Evolutionary conservation across 805 yeast species (phyloP), one percentile per base, ranked within the genome.

Genomic region (Millerago galiae): DNA sequence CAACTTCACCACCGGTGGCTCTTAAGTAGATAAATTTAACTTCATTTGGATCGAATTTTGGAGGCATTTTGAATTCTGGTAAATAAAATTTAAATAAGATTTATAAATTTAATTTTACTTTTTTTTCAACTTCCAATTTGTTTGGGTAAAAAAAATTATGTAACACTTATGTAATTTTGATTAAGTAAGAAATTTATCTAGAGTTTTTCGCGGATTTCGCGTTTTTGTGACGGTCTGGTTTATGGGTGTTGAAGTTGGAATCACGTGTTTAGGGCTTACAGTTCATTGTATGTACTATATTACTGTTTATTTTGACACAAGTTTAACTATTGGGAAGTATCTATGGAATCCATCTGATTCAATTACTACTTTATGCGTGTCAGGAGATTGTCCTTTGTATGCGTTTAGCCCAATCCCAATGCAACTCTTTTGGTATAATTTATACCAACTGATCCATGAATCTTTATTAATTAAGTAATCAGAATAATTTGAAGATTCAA

Each of bases 1-100:
- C 99, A 66, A 93, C 95, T 81, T 93, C 99, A 82, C 99, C 99
- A 86, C 99, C 99, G 63, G 89, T 95, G 75, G 99, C 97, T 85
- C 99, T 88, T 75, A 93, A 79, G 87, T 91, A 91, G 77, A 93
- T 79, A 86, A 77, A 87, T 77, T 90, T 90, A 71, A 93, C 96
- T 86, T 93, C 99, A 79, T 61, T 76, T 69, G 99, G 99, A 74
- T 93, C 99, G 77, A 90, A 81, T 81, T 93, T 88, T 79, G 96
- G 96, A 77, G 96, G 95, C 96, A 88, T 86, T 54, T 65, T 77
- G 48, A 27, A 34, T 43, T 42, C 31, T 36, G 46, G 35, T 40
- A 33, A 30, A 30, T 34, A 32, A 28, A 26, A 14, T 14, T 12
- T 12, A 34, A 14, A 26, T 21, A n/a, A 14, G 12, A 6, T 28